Percentiles rank a stretch among this genome's conserved stretches.
phyloP scores from a whole-genome alignment of 441 rosid species.

The Gossypium laxum region DNA sequence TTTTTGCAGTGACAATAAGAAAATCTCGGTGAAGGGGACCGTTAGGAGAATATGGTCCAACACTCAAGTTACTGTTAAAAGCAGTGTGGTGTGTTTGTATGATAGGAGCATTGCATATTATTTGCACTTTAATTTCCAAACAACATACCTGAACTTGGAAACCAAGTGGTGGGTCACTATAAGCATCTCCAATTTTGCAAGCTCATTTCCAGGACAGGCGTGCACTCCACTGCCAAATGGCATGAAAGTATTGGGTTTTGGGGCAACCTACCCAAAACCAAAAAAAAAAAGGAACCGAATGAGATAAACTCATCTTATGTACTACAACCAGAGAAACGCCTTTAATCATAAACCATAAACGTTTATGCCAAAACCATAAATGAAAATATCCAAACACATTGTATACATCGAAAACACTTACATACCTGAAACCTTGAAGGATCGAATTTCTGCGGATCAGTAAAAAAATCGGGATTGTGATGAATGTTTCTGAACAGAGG shows the following conservation, averaged over 20 bases:
- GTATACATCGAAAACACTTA: not conserved
- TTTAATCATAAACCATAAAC: not conserved
- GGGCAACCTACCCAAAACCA: slow-evolving; percentile 29
- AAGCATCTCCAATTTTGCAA: slow-evolving; percentile 68
- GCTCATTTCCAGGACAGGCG: slow-evolving; percentile 71
- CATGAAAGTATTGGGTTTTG: slow-evolving; percentile 55
- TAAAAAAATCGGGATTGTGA: slow-evolving; percentile 49
- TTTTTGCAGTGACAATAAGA: not conserved
- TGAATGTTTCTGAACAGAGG: slow-evolving; percentile 68
- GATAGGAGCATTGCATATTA: slow-evolving; percentile 2
- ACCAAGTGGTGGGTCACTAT: slow-evolving; percentile 51
- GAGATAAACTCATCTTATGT: not conserved
- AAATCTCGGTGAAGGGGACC: slow-evolving; percentile 3
- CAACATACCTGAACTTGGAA: slow-evolving; percentile 53
- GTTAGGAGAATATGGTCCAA: not conserved
- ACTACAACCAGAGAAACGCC: not conserved
- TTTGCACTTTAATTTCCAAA: not conserved
- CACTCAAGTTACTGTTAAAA: not conserved
- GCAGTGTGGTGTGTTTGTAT: not conserved
- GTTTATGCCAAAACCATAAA: not conserved
- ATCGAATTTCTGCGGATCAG: slow-evolving; percentile 61
- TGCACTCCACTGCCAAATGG: slow-evolving; percentile 70
- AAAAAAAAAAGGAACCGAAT: not conserved
- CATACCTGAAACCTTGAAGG: slow-evolving; percentile 67
- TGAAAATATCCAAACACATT: not conserved